These are phyloP conservation scores for Corchorus capsularis DNA, from an alignment of 345 rosid species.

Conservation along the genomic window DNA sequence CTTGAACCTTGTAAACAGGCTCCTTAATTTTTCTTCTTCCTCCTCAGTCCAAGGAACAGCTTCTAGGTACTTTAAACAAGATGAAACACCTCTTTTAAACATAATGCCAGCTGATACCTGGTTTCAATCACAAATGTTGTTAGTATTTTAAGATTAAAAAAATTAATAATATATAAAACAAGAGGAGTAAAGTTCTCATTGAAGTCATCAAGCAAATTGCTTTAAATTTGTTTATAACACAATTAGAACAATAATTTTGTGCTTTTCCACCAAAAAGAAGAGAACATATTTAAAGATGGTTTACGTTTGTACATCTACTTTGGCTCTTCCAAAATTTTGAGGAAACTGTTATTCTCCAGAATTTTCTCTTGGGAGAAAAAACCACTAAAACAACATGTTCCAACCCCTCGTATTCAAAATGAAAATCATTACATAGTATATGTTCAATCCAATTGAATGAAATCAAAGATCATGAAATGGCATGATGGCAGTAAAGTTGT, in stretches of 20 bases:
- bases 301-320: neutral
- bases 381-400: neutral
- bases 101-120: conserved; percentile 79
- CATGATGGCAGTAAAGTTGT: neutral
- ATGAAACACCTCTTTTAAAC: conserved; percentile 61
- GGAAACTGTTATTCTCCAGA: neutral
- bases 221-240: too few relatives aligned
- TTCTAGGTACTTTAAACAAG: conserved; percentile 84
- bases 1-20: conserved; percentile 48
- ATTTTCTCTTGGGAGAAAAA: neutral
- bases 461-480: neutral
- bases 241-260: neutral
- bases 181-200: neutral
- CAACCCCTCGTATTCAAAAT: neutral
- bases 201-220: neutral
- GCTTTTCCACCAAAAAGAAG: too few relatives aligned
- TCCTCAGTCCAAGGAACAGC: conserved; percentile 98
- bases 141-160: conserved; percentile 9
- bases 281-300: neutral
- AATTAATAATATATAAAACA: neutral
- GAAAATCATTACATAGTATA: neutral
- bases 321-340: neutral
- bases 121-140: conserved; percentile 26
- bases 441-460: neutral
- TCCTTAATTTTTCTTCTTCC: conserved; percentile 85